These are phyloP conservation scores for Termitomyces eurrhizus DNA, from an alignment of 768 basidiomycete species.

Conservation along the genomic window DNA sequence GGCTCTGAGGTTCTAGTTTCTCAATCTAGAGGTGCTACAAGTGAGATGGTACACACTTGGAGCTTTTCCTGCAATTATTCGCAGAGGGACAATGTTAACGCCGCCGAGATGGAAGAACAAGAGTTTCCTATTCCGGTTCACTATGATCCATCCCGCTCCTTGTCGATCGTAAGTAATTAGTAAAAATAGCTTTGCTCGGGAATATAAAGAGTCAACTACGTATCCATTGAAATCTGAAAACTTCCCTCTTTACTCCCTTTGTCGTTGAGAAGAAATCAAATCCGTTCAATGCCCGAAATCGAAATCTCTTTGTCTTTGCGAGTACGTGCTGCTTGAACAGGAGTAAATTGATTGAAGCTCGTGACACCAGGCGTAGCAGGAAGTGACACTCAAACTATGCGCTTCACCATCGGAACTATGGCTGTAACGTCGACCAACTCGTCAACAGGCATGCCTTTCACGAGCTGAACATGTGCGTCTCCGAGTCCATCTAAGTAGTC, in stretches of 20 bases:
- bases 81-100: too few species aligned
- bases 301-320: too few species aligned
- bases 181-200: not conserved
- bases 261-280: not conserved
- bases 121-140: not conserved
- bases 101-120: not conserved
- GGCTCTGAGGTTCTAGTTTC: too few species aligned
- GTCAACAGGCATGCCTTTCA: not conserved
- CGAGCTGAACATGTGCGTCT: not conserved
- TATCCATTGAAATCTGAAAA: not conserved
- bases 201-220: not conserved
- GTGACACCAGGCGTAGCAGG: not conserved
- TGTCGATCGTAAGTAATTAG: too few species aligned
- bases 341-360: not conserved
- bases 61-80: too few species aligned
- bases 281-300: not conserved
- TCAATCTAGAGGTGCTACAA: too few species aligned
- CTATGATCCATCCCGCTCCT: too few species aligned
- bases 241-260: not conserved
- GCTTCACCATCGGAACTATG: not conserved
- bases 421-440: not conserved
- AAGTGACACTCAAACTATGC: not conserved
- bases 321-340: not conserved
- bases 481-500: not conserved
- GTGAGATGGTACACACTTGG: too few species aligned